Conservation (phyloP, 345 rosid genomes). For the Trapa bicornis region DNA sequence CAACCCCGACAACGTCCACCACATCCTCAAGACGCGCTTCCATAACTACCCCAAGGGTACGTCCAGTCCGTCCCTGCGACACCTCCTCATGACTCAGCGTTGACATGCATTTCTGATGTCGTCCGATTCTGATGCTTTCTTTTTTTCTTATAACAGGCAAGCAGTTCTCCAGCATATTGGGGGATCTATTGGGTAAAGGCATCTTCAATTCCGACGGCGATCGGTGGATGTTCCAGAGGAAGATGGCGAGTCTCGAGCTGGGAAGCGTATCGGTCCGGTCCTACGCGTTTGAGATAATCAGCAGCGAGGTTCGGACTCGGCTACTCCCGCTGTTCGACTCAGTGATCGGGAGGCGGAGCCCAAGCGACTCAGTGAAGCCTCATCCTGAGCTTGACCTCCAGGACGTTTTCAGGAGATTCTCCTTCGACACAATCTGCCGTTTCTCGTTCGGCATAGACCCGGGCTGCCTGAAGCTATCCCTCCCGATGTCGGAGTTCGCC, state of each 20-base stretch:
- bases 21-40: conserved; percentile 52
- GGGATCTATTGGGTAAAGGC: conserved; percentile 63
- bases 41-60: conserved; percentile 58
- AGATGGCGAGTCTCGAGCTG: conserved; percentile 54
- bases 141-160: conserved; percentile 8
- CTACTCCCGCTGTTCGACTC: conserved; percentile 31
- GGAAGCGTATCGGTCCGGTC: conserved; percentile 33
- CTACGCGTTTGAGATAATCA: conserved; percentile 32
- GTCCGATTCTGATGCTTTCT: neutral
- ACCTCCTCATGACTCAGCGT: no score
- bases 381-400: conserved; percentile 30
- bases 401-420: conserved; percentile 51
- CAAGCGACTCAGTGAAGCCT: no score
- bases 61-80: conserved; percentile 1
- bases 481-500: conserved; percentile 39
- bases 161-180: conserved; percentile 37
- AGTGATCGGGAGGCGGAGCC: neutral
- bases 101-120: neutral
- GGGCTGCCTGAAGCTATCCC: conserved; percentile 33
- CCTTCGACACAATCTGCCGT: conserved; percentile 48
- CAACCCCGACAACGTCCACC: conserved; percentile 43
- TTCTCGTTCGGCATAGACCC: conserved; percentile 63
- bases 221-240: conserved; percentile 51
- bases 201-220: conserved; percentile 63
- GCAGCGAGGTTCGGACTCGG: conserved; percentile 28